Evolutionary conservation across 116 monocot species (phyloP), one percentile per base, ranked within the genome.

Genomic region (Posidonia oceanica): DNA sequence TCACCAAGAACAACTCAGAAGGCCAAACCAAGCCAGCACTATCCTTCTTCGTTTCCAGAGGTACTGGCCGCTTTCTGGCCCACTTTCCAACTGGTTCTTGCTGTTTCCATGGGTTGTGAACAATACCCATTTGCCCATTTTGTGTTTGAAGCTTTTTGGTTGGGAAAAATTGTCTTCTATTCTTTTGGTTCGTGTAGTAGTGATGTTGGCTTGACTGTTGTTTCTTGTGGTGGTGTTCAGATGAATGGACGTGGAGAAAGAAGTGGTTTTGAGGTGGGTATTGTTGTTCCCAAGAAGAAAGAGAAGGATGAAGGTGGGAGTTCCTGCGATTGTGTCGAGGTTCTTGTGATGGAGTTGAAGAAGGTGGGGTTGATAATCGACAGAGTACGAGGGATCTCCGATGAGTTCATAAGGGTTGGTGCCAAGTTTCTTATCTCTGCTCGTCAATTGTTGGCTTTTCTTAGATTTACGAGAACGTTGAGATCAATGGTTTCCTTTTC

Each of bases 331-430:
- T 84, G 84, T 60, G 86, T 93, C n/a, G 89, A 86, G 75, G 80
- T 79, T 59, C 78, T 93, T n/a, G 84, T 88, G 14, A 61, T 40
- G 39, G 84, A 86, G 75, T 70, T 93, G 77, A 39, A 81, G 82
- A 82, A 70, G 36, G 85, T 70, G 3, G 89, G 89, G n/a, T 69
- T 89, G 79, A 74, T 89, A 2, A 85, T 89, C 4, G 84, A 85
- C 7, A 89, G 84, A 66, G 80, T 93, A 13, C 59, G 59, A 36
- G 93, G 89, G 48, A 80, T 93, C 66, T 84, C 89, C 4, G 84
- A 85, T 67, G 93, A 93, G 69, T 93, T 93, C 52, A 79, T 89
- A 55, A 89, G 89, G 93, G 93, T 93, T 23, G 23, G 54, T 66
- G 66, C 62, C 48, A 48, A 12, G 48, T 48, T 48, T 12, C 48